A percentile compares a stretch with the other conserved stretches of the same genome.
phyloP scores from a whole-genome alignment of 495 filamentous ascomycete species.

The Podospora fimiseda region DNA sequence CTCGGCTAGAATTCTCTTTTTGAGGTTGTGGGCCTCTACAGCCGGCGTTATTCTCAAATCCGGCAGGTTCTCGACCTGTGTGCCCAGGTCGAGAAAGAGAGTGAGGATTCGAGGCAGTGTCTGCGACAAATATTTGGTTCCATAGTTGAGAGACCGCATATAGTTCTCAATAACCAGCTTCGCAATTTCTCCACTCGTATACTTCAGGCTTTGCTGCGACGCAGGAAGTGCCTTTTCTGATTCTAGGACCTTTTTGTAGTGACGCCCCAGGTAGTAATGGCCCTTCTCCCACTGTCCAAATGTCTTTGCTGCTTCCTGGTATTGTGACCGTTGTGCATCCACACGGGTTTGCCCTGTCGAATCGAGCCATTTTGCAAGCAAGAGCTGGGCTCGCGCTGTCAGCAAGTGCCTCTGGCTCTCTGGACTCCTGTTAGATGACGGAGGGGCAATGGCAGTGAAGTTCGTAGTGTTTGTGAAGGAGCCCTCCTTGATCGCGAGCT shows the following conservation, averaged over 20 bases:
- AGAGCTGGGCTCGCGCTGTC: conserved; percentile 63
- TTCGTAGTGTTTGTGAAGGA: conserved; percentile 44
- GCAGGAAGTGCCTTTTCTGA: conserved; percentile 72
- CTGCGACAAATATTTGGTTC: conserved; percentile 91
- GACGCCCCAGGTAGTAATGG: conserved; percentile 91
- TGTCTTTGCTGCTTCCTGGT: conserved; percentile 61
- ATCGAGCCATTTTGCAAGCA: conserved; percentile 96
- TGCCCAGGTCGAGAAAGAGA: conserved; percentile 87
- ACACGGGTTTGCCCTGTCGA: conserved; percentile 84
- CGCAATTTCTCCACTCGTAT: conserved; percentile 68
- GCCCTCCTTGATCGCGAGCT: conserved; percentile 73
- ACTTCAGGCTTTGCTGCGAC: conserved; percentile 52
- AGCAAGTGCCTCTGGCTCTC: conserved; percentile 48
- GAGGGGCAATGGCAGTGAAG: conserved; percentile 34
- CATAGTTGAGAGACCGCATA: conserved; percentile 74
- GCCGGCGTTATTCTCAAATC: conserved; percentile 59
- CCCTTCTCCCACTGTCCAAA: conserved; percentile 84
- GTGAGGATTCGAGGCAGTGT: conserved; percentile 86
- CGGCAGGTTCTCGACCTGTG: conserved; percentile 58
- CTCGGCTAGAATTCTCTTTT: conserved; percentile 59
- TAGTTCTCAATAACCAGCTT: conserved; percentile 93
- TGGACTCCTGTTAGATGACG: conserved; percentile 36
- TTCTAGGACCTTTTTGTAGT: conserved; percentile 95
- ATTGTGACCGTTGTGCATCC: conserved; percentile 66
- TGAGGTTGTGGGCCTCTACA: conserved; percentile 49